Evolutionary conservation across 371 early-diverging fungal genomes (phyloP), one percentile per base, ranked within the genome.

Genomic region (Rhizopus arrhizus): DNA sequence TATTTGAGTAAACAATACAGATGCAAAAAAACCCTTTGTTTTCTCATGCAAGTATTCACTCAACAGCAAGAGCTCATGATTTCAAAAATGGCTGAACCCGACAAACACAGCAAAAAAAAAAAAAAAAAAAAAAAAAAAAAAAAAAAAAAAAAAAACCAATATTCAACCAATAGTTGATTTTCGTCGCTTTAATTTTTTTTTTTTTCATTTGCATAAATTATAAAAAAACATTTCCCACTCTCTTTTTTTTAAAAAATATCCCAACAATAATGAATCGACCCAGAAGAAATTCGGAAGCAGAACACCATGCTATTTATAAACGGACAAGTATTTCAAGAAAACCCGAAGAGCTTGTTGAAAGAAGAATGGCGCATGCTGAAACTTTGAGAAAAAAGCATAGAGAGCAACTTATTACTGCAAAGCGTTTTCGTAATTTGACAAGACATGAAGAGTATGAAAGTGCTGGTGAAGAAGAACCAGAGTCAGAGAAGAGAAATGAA

Each of bases 321-420:
- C 64, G 81, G 35, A 81, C 68, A 10, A 76, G 78, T 57, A 74
- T 81, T 47, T 74, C 76, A 15, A 50, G 64, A 56, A 68, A 65
- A 1, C 68, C 69, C 16, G 78, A 76, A 32, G 76, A 81, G 42
- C 49, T 69, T 2, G 62, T 68, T 31, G 64, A 68, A 47, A 62
- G 77, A 47, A 70, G 80, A 28, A 56, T 76, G 7, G 74, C 75
- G 7, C 68, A 77, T 38, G 72, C 80, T 42, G 69, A 76, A 42
- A 61, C 77, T n/a, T 59, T 78, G 43, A 68, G 84, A 29, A 78
- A 70, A 43, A 73, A 75, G 46, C 84, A 80, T 52, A 80, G 84
- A 12, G 84, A 83, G 34, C 81, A 81, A 38, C 74, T 83, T 13
- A 75, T 83, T 62, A 80, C 77, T 16, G 77, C 81, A 9, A 83